phyloP scores from a whole-genome alignment of 768 basidiomycete genomes.

The Vishniacozyma victoriae region DNA sequence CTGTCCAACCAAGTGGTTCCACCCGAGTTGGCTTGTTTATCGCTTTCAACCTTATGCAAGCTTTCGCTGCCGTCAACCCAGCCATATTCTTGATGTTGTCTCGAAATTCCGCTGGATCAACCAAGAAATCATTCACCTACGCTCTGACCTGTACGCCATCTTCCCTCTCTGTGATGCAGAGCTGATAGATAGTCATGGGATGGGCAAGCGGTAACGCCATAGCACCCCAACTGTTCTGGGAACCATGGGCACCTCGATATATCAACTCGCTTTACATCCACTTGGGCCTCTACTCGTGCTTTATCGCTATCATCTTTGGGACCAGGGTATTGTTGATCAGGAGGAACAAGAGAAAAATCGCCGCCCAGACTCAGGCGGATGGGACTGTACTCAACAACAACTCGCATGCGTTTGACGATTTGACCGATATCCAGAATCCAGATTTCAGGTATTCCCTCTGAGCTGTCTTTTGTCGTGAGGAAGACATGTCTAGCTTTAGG shows the following conservation, averaged over 20 bases:
- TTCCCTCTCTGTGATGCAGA: not conserved
- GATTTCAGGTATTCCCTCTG: conserved; percentile 25
- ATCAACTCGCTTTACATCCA: conserved; percentile 21
- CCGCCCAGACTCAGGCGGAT: conserved; percentile 1
- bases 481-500: too few species aligned
- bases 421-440: conserved; percentile 36
- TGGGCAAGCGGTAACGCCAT: conserved; percentile 58
- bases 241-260: conserved; percentile 52
- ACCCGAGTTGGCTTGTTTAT: conserved; percentile 53
- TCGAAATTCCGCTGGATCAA: conserved; percentile 53
- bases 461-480: too few species aligned
- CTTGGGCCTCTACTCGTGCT: conserved; percentile 4
- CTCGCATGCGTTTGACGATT: conserved; percentile 12
- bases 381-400: conserved; percentile 3
- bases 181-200: conserved; percentile 44
- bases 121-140: conserved; percentile 54
- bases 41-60: conserved; percentile 51
- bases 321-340: conserved; percentile 4
- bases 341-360: conserved; percentile 10
- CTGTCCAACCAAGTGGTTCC: conserved; percentile 47
- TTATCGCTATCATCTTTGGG: conserved; percentile 4
- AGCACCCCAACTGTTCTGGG: conserved; percentile 54
- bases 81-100: conserved; percentile 53
- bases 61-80: conserved; percentile 31
- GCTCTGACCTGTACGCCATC: conserved; percentile 46